These are phyloP conservation scores for Zostera marina DNA, from an alignment of 116 monocot species.

Conservation along the genomic window DNA sequence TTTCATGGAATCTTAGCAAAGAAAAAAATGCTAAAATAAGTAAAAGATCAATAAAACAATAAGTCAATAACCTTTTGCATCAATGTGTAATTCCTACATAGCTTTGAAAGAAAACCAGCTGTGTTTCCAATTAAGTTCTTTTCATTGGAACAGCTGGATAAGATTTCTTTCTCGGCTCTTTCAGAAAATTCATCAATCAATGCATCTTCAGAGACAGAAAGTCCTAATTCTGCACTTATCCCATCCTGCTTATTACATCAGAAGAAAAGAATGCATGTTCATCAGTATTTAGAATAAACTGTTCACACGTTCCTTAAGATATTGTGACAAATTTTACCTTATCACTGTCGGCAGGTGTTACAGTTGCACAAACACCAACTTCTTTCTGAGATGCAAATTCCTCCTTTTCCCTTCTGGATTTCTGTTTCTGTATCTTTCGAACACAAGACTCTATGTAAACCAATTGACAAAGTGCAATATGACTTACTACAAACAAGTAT, in stretches of 20 bases:
- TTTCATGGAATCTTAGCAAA: background rate
- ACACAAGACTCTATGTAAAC: slow-evolving; percentile 73
- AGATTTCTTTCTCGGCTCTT: slow-evolving; percentile 90
- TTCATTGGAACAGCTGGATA: slow-evolving; percentile 34
- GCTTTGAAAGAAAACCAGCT: slow-evolving; percentile 78
- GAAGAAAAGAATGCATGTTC: slow-evolving; percentile 1
- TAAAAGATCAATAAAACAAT: background rate
- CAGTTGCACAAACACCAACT: slow-evolving; percentile 6
- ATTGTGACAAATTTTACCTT: slow-evolving; percentile 24
- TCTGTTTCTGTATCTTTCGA: slow-evolving; percentile 65
- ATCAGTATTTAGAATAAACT: background rate
- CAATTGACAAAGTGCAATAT: slow-evolving; percentile 80
- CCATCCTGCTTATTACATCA: slow-evolving; percentile 22
- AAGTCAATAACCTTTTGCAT: slow-evolving; percentile 65
- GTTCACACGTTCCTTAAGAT: background rate
- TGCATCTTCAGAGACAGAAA: slow-evolving; percentile 61
- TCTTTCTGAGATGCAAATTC: slow-evolving; percentile 18
- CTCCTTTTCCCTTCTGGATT: slow-evolving; percentile 43
- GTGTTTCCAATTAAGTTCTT: slow-evolving; percentile 66
- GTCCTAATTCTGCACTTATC: slow-evolving; percentile 92
- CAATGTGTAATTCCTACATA: slow-evolving; percentile 79
- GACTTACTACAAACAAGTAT: slow-evolving; percentile 75
- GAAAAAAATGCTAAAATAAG: background rate
- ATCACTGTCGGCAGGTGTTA: slow-evolving; percentile 13
- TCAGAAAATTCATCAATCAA: slow-evolving; percentile 73